phyloP scores from a whole-genome alignment of 768 basidiomycete genomes.

The Fibroporia radiculosa region DNA sequence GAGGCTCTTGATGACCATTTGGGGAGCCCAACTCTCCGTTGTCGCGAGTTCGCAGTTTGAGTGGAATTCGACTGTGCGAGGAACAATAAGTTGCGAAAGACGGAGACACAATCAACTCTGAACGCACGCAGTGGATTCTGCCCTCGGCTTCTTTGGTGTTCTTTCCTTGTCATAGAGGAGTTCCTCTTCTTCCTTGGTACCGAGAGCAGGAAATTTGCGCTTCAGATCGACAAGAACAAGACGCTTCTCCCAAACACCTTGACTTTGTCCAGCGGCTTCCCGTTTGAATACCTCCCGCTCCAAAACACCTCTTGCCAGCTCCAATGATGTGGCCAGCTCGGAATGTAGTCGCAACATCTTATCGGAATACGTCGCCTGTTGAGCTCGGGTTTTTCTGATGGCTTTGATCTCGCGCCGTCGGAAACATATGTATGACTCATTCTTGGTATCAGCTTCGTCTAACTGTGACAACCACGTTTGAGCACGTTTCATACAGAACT shows the following conservation, averaged over 20 bases:
- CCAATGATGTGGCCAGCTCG: slow-evolving; percentile 66
- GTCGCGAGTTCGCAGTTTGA: slow-evolving; percentile 47
- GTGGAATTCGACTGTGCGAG: slow-evolving; percentile 36
- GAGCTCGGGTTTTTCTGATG: slow-evolving; percentile 88
- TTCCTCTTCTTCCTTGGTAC: slow-evolving; percentile 63
- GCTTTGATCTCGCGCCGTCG: slow-evolving; percentile 91
- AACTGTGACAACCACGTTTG: slow-evolving; percentile 35
- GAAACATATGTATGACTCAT: slow-evolving; percentile 97
- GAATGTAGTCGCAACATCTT: slow-evolving; percentile 74
- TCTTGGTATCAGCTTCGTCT: slow-evolving; percentile 84
- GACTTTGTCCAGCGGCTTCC: slow-evolving; percentile 48
- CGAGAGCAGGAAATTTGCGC: slow-evolving; percentile 56
- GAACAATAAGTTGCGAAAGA: neutral
- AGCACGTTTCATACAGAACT: neutral
- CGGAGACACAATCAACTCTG: neutral
- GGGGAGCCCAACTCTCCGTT: slow-evolving; percentile 33
- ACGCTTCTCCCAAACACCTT: slow-evolving; percentile 73
- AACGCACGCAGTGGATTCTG: slow-evolving; percentile 19
- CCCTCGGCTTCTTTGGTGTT: slow-evolving; percentile 50
- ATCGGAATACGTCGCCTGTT: slow-evolving; percentile 84
- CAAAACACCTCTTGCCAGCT: slow-evolving; percentile 63
- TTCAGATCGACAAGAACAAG: slow-evolving; percentile 72
- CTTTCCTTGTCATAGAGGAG: slow-evolving; percentile 66
- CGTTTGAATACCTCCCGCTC: slow-evolving; percentile 73
- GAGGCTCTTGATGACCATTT: slow-evolving; percentile 37